Base-by-base conservation (phyloP, 495 filamentous ascomycete species). In the Daldinia decipiens region DNA sequence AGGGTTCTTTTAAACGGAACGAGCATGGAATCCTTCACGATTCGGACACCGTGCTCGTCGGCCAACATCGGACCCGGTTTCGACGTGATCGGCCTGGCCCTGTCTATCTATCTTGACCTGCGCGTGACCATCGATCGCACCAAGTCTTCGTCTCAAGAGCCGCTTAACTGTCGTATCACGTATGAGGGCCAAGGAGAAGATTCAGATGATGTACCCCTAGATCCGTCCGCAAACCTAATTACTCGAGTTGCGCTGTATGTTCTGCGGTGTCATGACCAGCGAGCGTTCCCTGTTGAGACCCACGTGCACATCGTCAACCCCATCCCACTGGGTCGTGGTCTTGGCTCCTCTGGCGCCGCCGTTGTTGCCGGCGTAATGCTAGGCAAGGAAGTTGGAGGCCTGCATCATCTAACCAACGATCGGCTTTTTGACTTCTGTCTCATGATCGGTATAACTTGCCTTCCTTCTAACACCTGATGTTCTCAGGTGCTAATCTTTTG, bases 61-160 rank as follows among this genome's bases (percentile, higher is more conserved):
- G 94, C 94, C 75, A 98, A 98, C 83, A 97, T 98, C 76, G 94
- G 89, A 47, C 95, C 95, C 31, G 95, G 95, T 15, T 99, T 98
- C 83, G 95, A 99, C 80, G 95, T 98, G 74, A 94, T 98, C 79
- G 95, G 95, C 59, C 87, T 99, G 59, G 95, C 95, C 2, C 83
- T 99, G 75, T 94, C 92, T 55, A 89, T 97, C 76, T 93, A 91
- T 80, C 90, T 98, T 53, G 93, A 97, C 80, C 82, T 98, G 45
- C 85, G 86, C 32, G 90, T 98, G 74, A 91, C 86, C 27, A 80
- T 95, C 66, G 85, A 92, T 76, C 76, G 82, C 51, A 78, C 83
- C 70, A 79, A 79, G 57, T 69, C 76, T 0, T 74, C 79, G 7
- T 91, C 90, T 0, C 65, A 82, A 21, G 79, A 87, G 27, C 88